Conservation (phyloP, 352 stramenopile species). For the Stramenopiles sp. region DNA sequence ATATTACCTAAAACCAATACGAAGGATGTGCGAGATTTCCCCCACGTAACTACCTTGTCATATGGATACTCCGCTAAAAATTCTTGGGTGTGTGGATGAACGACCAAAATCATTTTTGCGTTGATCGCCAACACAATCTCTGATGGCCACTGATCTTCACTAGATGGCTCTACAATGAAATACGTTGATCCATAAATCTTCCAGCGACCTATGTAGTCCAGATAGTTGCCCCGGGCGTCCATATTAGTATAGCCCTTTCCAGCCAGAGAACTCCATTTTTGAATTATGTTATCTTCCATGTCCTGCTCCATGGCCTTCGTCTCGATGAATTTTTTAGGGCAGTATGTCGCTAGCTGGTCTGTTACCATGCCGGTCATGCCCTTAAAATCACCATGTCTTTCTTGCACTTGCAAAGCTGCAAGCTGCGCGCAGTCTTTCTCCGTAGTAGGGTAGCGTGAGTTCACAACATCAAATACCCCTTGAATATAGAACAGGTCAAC, state of each 20-base stretch:
- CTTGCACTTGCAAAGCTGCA: constrained; percentile 42
- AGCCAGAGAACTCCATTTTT: constrained; percentile 25
- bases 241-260: constrained; percentile 25
- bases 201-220: constrained; percentile 38
- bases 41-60: constrained; percentile 44
- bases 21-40: constrained; percentile 48
- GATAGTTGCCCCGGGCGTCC: constrained; percentile 35
- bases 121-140: constrained; percentile 42
- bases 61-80: constrained; percentile 42
- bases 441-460: constrained; percentile 33
- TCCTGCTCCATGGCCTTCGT: constrained; percentile 29
- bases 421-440: constrained; percentile 37
- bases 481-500: constrained; percentile 44
- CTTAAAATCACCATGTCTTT: constrained; percentile 26
- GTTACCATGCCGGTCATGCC: constrained; percentile 20
- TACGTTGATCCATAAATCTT: constrained; percentile 46
- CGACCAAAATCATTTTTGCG: constrained; percentile 37
- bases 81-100: constrained; percentile 38
- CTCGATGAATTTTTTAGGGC: constrained; percentile 32
- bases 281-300: constrained; percentile 22
- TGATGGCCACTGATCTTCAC: constrained; percentile 27
- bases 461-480: constrained; percentile 42
- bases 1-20: constrained; percentile 54
- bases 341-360: constrained; percentile 24
- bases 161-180: constrained; percentile 39